Conservation (phyloP, 257 asterid genomes). For the Nicotiana undulata region DNA sequence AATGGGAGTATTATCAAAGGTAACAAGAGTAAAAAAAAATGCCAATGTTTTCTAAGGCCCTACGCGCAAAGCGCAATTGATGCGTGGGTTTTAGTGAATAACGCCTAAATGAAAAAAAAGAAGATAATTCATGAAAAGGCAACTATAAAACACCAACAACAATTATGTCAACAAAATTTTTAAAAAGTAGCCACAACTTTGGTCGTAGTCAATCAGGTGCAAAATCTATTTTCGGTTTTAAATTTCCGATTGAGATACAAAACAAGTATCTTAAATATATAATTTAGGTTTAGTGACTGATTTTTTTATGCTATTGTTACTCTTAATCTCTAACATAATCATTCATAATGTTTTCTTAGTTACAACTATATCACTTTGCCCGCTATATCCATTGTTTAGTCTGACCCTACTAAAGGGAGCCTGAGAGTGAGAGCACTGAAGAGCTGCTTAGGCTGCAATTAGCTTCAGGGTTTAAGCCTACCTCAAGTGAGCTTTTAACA, state of each 20-base stretch:
- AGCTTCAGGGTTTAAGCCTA: background rate
- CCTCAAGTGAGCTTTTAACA: background rate
- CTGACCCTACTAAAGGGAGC: background rate
- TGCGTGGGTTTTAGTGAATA: background rate
- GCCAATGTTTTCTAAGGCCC: background rate
- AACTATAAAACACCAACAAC: background rate
- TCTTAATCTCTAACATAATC: background rate
- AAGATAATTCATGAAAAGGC: background rate
- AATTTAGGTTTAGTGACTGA: background rate
- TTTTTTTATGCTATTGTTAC: background rate
- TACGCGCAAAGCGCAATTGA: background rate
- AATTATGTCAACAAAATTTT: background rate
- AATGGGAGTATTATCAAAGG: background rate
- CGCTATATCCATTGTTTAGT: background rate
- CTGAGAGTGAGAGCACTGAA: background rate
- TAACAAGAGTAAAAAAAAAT: background rate
- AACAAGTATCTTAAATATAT: background rate
- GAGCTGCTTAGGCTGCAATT: background rate
- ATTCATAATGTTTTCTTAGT: background rate
- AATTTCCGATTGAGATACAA: background rate
- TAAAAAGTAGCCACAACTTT: background rate
- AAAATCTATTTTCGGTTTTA: background rate
- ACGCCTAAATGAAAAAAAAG: background rate
- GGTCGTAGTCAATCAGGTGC: background rate
- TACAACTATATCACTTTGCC: background rate